These are phyloP conservation scores for Clohesyomyces aquaticus DNA, from an alignment of 495 filamentous ascomycete genomes.

Conservation along the genomic window DNA sequence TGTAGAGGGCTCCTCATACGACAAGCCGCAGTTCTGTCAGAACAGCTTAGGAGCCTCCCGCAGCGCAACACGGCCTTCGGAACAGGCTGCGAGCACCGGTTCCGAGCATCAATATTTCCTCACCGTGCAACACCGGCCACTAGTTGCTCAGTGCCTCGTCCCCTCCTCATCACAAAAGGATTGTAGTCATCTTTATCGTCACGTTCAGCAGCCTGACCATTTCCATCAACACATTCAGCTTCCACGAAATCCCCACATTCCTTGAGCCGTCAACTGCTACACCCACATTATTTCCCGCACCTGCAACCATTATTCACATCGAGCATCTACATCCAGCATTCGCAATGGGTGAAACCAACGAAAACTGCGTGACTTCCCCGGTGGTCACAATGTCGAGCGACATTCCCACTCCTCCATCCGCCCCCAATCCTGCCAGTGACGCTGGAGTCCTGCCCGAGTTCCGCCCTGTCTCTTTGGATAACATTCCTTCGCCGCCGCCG, in stretches of 20 bases:
- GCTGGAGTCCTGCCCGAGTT: constrained; percentile 43
- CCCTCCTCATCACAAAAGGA: no score
- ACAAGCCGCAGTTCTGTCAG: neutral
- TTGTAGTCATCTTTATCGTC: constrained; percentile 6
- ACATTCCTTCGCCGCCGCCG: constrained; percentile 35
- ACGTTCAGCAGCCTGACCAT: no score
- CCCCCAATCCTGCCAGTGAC: constrained; percentile 44
- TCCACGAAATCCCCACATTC: no score
- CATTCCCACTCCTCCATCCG: constrained; percentile 11
- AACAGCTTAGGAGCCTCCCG: neutral
- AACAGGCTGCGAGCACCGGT: constrained; percentile 11
- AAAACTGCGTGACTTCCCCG: no score
- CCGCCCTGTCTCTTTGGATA: constrained; percentile 17
- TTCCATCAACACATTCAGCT: no score
- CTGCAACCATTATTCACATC: no score
- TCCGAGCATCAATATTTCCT: constrained; percentile 17
- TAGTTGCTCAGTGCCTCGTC: no score
- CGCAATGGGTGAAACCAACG: no score
- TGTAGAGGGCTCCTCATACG: neutral
- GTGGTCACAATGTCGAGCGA: constrained; percentile 2
- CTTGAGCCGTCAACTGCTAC: no score
- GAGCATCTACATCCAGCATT: no score
- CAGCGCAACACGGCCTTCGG: constrained; percentile 11
- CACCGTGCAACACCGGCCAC: no score
- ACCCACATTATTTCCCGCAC: no score